phyloP scores from a whole-genome alignment of 106 monocot species.

The Dioscorea dumetorum region DNA sequence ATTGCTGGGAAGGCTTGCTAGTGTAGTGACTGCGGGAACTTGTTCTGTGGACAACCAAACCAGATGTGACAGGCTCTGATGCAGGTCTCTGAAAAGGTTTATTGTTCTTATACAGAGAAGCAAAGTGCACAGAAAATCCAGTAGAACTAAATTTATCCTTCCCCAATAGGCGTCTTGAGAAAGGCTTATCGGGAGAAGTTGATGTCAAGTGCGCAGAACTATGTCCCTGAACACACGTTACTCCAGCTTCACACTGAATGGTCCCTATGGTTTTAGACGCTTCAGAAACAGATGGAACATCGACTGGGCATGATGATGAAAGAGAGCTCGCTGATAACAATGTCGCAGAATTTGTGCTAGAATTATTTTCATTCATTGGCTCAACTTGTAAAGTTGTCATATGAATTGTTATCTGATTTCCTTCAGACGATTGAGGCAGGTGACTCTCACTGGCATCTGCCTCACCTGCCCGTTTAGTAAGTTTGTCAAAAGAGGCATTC shows the following conservation, averaged over 20 bases:
- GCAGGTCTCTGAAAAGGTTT: slow-evolving; percentile 11
- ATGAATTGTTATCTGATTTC: slow-evolving; percentile 2
- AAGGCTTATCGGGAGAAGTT: slow-evolving; percentile 9
- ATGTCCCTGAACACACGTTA: slow-evolving; percentile 38
- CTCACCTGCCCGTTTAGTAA: too few relatives aligned
- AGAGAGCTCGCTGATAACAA: slow-evolving; percentile 21
- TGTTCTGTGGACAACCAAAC: neutral
- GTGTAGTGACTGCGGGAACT: neutral
- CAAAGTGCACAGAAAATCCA: slow-evolving; percentile 16
- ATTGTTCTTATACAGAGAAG: slow-evolving; percentile 21
- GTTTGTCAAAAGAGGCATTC: too few relatives aligned
- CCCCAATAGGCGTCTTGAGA: slow-evolving; percentile 11
- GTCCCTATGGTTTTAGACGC: slow-evolving; percentile 48
- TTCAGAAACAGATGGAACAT: slow-evolving; percentile 53
- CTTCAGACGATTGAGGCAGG: slow-evolving; percentile 5
- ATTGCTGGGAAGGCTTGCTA: neutral
- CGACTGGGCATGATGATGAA: slow-evolving; percentile 62
- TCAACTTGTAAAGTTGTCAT: slow-evolving; percentile 5
- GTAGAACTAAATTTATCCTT: slow-evolving; percentile 22
- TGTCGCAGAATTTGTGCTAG: slow-evolving; percentile 14
- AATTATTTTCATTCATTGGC: slow-evolving; percentile 9
- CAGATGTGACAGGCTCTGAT: too few relatives aligned
- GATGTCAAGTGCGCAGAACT: slow-evolving; percentile 1
- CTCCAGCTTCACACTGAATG: slow-evolving; percentile 65
- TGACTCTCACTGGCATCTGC: too few relatives aligned